Conservation (phyloP, 2,329 filamentous ascomycete genomes). For the Xylariaceae sp. region DNA sequence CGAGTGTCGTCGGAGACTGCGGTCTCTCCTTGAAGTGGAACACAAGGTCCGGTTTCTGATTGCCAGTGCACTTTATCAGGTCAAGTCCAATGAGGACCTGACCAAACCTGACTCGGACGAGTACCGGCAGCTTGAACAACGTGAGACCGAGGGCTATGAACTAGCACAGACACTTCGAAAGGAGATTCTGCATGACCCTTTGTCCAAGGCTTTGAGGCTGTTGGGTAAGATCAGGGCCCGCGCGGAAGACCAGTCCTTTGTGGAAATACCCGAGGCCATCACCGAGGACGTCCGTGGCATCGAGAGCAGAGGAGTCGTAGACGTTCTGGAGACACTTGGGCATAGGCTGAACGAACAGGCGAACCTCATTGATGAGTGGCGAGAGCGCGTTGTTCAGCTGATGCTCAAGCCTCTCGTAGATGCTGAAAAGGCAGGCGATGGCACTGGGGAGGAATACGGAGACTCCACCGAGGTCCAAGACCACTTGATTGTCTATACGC, state of each 20-base stretch:
- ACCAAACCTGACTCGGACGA: constrained; percentile 62
- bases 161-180: constrained; percentile 69
- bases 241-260: constrained; percentile 49
- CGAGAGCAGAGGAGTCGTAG: constrained; percentile 62
- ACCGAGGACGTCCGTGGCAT: constrained; percentile 56
- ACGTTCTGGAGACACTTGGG: constrained; percentile 61
- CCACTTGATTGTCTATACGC: constrained; percentile 80
- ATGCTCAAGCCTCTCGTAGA: constrained; percentile 74
- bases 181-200: constrained; percentile 64
- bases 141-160: constrained; percentile 71
- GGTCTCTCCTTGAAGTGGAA: constrained; percentile 69
- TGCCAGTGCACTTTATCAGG: constrained; percentile 77
- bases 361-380: constrained; percentile 66
- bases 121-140: constrained; percentile 59
- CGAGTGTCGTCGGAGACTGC: constrained; percentile 59
- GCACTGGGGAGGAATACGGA: constrained; percentile 85
- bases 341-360: constrained; percentile 67
- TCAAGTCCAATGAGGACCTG: constrained; percentile 63
- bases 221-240: constrained; percentile 59
- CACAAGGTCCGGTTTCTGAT: constrained; percentile 82
- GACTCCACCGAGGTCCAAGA: constrained; percentile 84
- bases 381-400: constrained; percentile 64
- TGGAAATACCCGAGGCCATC: constrained; percentile 57
- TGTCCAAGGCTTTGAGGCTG: constrained; percentile 51
- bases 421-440: constrained; percentile 66